Evolutionary conservation across 306 rosid genomes (phyloP).

Genomic region (Quercus wislizeni): DNA sequence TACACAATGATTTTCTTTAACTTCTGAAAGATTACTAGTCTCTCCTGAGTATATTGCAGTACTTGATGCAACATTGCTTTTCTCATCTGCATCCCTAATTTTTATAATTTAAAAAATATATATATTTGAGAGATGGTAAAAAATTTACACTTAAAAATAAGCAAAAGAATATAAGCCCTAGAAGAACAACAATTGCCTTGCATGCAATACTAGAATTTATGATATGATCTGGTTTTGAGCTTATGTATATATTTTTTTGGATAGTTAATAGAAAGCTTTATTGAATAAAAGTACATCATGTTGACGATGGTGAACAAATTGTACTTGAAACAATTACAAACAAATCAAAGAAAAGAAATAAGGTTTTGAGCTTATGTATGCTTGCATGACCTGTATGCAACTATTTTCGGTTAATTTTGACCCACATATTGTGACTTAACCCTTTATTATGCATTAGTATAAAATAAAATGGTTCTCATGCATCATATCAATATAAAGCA

Average conservation of each 20-base stretch:
- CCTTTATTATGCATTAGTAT: neutral
- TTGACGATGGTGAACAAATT: too few species aligned
- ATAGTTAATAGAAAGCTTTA: too few species aligned
- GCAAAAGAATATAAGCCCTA: neutral
- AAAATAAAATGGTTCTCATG: neutral
- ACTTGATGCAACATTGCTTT: constrained; percentile 24
- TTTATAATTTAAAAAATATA: constrained; percentile 8
- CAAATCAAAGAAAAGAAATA: too few species aligned
- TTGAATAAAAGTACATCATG: too few species aligned
- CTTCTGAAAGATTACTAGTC: constrained; percentile 25
- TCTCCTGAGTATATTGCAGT: constrained; percentile 33
- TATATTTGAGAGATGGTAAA: neutral
- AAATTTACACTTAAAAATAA: constrained; percentile 2
- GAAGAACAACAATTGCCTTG: neutral
- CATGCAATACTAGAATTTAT: neutral
- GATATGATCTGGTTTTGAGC: neutral
- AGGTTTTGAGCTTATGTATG: neutral
- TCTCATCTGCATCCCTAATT: constrained; percentile 42
- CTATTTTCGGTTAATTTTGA: neutral
- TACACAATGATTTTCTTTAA: constrained; percentile 34
- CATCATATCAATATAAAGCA: neutral
- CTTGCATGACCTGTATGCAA: neutral
- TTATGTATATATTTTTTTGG: too few species aligned
- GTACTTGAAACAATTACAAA: too few species aligned
- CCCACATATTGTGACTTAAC: neutral